Evolutionary conservation across 495 filamentous ascomycete species (phyloP).

Genomic region (Penicillium crystallinum): DNA sequence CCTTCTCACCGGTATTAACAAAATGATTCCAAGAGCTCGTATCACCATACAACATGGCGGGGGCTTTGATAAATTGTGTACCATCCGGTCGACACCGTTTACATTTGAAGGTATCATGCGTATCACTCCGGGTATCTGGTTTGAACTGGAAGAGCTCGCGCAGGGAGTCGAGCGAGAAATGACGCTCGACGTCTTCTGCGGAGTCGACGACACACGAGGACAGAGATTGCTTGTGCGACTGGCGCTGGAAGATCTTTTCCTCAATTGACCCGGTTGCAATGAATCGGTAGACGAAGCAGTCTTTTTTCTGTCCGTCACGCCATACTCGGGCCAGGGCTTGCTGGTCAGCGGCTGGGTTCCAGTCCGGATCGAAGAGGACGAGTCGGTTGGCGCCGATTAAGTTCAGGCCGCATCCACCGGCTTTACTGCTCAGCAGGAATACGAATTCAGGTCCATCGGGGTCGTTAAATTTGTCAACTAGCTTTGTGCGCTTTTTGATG

Average conservation of each 20-base stretch:
- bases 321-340: conserved; percentile 96
- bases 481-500: conserved; percentile 91
- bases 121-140: conserved; percentile 78
- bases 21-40: conserved; percentile 99
- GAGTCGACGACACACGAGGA: conserved; percentile 97
- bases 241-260: conserved; percentile 98
- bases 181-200: conserved; percentile 92
- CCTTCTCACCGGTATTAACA: conserved; percentile 64
- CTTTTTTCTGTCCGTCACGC: conserved; percentile 98
- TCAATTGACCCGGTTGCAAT: conserved; percentile 97
- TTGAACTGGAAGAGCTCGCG: conserved; percentile 92
- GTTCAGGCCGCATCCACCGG: conserved; percentile 95
- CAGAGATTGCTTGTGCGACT: conserved; percentile 95
- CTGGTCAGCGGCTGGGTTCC: conserved; percentile 98
- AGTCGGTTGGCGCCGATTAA: conserved; percentile 95
- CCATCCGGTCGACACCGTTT: conserved; percentile 89
- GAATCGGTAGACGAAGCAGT: conserved; percentile 98
- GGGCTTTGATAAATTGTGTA: conserved; percentile 78
- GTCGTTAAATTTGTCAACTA: conserved; percentile 98
- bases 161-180: conserved; percentile 86
- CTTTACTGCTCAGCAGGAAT: conserved; percentile 93
- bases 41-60: conserved; percentile 93
- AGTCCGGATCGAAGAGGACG: conserved; percentile 97
- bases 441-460: conserved; percentile 87
- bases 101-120: conserved; percentile 98